Conservation (phyloP, 73 alveolate species). For the Paramecium tetraurelia region DNA sequence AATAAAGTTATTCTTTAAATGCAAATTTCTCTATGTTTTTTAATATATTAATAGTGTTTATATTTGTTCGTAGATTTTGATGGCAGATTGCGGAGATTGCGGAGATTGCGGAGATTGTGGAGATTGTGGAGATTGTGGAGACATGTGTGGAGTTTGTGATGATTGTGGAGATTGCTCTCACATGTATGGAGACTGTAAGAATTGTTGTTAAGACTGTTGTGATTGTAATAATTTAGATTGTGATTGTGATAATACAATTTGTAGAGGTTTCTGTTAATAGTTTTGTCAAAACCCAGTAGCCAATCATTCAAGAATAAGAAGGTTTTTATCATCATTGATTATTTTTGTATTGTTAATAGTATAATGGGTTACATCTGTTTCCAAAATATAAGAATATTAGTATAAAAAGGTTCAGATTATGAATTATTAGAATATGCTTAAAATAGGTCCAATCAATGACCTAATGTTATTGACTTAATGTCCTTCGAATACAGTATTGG, state of each 20-base stretch:
- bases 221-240: neutral
- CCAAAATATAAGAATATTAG: neutral
- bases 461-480: neutral
- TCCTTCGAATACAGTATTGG: neutral
- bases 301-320: neutral
- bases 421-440: neutral
- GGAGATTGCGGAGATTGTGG: slow-evolving; percentile 2
- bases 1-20: neutral
- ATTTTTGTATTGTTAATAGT: neutral
- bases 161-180: neutral
- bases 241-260: neutral
- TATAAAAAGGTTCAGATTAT: neutral
- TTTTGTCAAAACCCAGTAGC: neutral
- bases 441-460: neutral
- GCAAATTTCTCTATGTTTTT: neutral
- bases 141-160: neutral
- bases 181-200: neutral
- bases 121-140: neutral
- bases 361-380: neutral
- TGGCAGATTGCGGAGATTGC: neutral
- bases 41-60: neutral
- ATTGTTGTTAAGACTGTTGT: neutral
- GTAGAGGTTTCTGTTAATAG: neutral
- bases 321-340: neutral
- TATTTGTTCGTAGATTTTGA: neutral